A percentile compares a stretch with the other conserved stretches of the same genome.
phyloP scores from a whole-genome alignment of 139 green algal species.

The Spirogloea muscicola region DNA sequence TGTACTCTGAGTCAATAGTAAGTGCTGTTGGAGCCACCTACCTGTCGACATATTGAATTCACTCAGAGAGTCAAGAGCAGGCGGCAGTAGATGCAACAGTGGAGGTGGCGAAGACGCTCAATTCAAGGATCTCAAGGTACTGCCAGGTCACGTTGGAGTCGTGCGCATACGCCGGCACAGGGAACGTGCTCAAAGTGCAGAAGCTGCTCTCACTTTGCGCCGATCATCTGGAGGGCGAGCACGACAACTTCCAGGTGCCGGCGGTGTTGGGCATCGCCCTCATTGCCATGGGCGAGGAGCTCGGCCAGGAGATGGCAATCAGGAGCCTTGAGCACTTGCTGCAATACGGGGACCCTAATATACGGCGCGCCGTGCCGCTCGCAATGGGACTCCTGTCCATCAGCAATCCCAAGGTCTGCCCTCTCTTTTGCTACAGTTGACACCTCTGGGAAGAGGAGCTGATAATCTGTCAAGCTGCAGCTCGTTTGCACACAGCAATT shows the following conservation, averaged over 20 bases:
- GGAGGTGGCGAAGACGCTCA: conserved; percentile 87
- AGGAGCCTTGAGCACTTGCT: conserved; percentile 90
- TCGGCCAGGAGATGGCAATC: conserved; percentile 82
- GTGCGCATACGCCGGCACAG: conserved; percentile 90
- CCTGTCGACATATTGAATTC: too few relatives aligned
- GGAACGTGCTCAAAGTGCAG: conserved; percentile 89
- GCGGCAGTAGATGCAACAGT: conserved; percentile 86
- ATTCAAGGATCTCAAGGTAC: conserved; percentile 73
- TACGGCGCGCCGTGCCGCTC: conserved; percentile 79
- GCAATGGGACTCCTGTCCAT: conserved; percentile 85
- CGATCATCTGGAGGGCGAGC: conserved; percentile 78
- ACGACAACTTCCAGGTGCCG: conserved; percentile 65
- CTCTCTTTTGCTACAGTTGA: too few relatives aligned
- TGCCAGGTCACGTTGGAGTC: conserved; percentile 70
- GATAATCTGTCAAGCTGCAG: too few relatives aligned
- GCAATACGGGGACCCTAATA: conserved; percentile 74
- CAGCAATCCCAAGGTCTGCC: conserved; percentile 63
- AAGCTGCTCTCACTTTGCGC: conserved; percentile 79
- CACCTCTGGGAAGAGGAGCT: too few relatives aligned
- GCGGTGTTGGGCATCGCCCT: conserved; percentile 88
- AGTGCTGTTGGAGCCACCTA: too few relatives aligned
- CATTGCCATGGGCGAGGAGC: conserved; percentile 90
- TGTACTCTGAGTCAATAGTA: too few relatives aligned
- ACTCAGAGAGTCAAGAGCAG: too few relatives aligned
- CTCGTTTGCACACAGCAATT: too few relatives aligned